A percentile compares a stretch with the other conserved stretches of the same genome.
These are phyloP conservation scores for Smithsoniella earleae DNA, from an alignment of 163 green algal genomes.

Conservation along the genomic window DNA sequence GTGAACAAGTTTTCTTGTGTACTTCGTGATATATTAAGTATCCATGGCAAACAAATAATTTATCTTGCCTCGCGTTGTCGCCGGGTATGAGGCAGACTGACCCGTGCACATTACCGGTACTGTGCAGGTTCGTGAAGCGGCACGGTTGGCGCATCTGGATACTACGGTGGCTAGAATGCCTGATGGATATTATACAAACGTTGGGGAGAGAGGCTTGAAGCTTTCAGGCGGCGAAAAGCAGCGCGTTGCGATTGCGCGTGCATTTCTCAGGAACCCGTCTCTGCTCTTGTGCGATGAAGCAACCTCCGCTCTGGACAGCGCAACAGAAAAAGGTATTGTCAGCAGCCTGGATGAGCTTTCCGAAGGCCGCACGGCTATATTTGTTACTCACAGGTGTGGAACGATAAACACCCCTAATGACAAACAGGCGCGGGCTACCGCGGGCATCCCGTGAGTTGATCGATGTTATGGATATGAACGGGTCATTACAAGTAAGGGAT, in stretches of 20 bases:
- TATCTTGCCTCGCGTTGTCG: too few relatives aligned
- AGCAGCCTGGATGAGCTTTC: too few relatives aligned
- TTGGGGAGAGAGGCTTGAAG: conserved; percentile 84
- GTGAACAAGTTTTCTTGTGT: too few relatives aligned
- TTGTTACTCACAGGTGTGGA: conserved; percentile 81
- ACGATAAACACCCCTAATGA: too few relatives aligned
- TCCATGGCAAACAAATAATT: too few relatives aligned
- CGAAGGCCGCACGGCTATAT: conserved; percentile 50
- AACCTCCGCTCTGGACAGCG: conserved; percentile 80
- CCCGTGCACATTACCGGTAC: too few relatives aligned
- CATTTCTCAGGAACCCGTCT: conserved; percentile 58
- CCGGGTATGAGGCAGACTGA: too few relatives aligned
- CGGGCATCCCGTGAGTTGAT: too few relatives aligned
- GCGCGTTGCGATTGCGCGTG: conserved; percentile 77
- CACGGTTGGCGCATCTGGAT: conserved; percentile 58
- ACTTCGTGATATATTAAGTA: too few relatives aligned
- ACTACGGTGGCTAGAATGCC: conserved; percentile 57
- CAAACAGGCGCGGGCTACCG: too few relatives aligned
- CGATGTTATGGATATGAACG: too few relatives aligned
- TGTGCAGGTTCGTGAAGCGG: conserved; percentile 53
- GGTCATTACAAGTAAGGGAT: too few relatives aligned
- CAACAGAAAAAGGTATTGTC: conserved; percentile 70
- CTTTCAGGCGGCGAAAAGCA: conserved; percentile 95
- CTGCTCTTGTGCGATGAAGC: conserved; percentile 87
- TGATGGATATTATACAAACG: conserved; percentile 77